Evolutionary conservation across 2,329 filamentous ascomycete genomes (phyloP).

Genomic region (Ophiocordyceps unilateralis): DNA sequence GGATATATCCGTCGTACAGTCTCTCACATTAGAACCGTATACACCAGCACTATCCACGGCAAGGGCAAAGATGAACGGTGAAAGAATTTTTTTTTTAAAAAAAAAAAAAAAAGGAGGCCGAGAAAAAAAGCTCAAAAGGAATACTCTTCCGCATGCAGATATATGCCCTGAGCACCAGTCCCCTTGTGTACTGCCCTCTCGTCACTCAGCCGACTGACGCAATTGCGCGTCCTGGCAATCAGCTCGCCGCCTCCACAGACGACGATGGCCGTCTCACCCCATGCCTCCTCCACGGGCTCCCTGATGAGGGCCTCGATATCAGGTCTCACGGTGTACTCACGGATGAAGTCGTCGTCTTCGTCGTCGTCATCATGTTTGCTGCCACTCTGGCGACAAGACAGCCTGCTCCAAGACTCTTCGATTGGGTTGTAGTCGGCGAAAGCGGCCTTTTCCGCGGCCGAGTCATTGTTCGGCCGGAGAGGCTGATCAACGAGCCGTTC

Average conservation of each 20-base stretch:
- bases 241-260: constrained; percentile 41
- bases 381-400: too few relatives aligned
- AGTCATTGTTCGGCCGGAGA: background rate
- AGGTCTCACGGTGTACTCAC: constrained; percentile 27
- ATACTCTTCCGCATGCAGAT: constrained; percentile 43
- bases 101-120: too few relatives aligned
- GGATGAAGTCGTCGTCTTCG: constrained; percentile 11
- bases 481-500: background rate
- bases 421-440: background rate
- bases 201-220: constrained; percentile 37
- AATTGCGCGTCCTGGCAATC: constrained; percentile 35
- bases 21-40: too few relatives aligned
- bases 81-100: too few relatives aligned
- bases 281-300: constrained; percentile 35
- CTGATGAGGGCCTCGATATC: constrained; percentile 35
- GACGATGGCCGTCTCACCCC: constrained; percentile 42
- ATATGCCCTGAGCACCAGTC: constrained; percentile 44
- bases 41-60: too few relatives aligned
- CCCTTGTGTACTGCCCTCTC: constrained; percentile 48
- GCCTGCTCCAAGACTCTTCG: background rate
- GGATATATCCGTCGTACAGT: too few relatives aligned
- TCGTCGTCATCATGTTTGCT: background rate
- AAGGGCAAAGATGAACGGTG: too few relatives aligned
- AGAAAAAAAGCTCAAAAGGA: constrained; percentile 20
- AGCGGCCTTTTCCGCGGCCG: background rate